phyloP scores from a whole-genome alignment of 148 eudicot species.

The Camellia lanceoleosa region DNA sequence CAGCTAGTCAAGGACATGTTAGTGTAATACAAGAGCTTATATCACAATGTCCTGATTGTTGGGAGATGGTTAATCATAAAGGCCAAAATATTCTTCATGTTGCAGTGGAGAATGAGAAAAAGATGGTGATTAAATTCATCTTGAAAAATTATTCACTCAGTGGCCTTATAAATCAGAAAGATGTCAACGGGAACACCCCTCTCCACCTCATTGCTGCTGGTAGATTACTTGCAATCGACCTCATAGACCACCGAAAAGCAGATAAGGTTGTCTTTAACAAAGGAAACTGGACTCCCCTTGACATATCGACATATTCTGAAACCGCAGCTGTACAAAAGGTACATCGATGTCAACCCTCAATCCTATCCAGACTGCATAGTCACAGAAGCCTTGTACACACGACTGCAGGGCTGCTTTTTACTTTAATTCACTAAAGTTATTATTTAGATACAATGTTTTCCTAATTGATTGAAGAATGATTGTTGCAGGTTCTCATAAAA shows the following conservation, averaged over 20 bases:
- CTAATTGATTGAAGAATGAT: too few relatives aligned
- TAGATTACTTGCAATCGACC: neutral
- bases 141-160: neutral
- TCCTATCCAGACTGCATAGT: too few relatives aligned
- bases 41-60: slow-evolving; percentile 7
- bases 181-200: slow-evolving; percentile 23
- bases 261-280: slow-evolving; percentile 16
- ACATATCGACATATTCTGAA: neutral
- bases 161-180: slow-evolving; percentile 15
- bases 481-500: too few relatives aligned
- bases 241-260: neutral
- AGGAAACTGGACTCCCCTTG: slow-evolving; percentile 17
- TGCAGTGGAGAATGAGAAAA: neutral
- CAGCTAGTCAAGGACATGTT: slow-evolving; percentile 18
- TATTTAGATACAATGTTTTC: too few relatives aligned
- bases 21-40: neutral
- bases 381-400: too few relatives aligned
- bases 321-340: too few relatives aligned
- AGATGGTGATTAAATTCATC: slow-evolving; percentile 2
- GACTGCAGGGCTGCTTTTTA: too few relatives aligned
- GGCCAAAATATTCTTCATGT: slow-evolving; percentile 16
- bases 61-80: slow-evolving; percentile 15
- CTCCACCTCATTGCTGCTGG: slow-evolving; percentile 21
- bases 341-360: too few relatives aligned
- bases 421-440: too few relatives aligned